These are phyloP conservation scores for Huntiella savannae DNA, from an alignment of 2,329 filamentous ascomycete species.

Conservation along the genomic window DNA sequence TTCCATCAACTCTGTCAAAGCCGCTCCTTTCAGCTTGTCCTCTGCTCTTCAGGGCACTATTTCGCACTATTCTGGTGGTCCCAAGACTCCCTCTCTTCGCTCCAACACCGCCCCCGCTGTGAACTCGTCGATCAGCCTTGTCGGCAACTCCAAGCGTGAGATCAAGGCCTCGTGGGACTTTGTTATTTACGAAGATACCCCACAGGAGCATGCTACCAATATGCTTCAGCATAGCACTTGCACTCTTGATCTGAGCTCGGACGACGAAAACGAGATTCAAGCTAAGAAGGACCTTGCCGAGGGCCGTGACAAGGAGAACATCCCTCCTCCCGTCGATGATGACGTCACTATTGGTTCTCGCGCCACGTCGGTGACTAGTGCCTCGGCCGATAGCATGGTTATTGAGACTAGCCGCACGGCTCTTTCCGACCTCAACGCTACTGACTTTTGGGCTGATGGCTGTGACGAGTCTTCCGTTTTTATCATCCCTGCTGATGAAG, in stretches of 20 bases:
- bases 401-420: constrained; percentile 46
- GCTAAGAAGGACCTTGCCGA: constrained; percentile 33
- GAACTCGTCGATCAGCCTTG: constrained; percentile 1
- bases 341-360: constrained; percentile 32
- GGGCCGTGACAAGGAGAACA: constrained; percentile 75
- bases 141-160: constrained; percentile 24
- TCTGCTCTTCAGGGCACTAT: constrained; percentile 65
- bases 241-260: constrained; percentile 72
- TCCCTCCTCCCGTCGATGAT: constrained; percentile 52
- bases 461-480: constrained; percentile 44
- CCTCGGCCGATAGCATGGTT: constrained; percentile 31
- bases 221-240: constrained; percentile 80
- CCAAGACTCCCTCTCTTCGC: constrained; percentile 8
- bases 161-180: constrained; percentile 65
- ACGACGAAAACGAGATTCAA: constrained; percentile 52
- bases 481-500: constrained; percentile 42
- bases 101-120: constrained; percentile 15
- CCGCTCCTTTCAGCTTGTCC: constrained; percentile 56
- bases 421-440: constrained; percentile 45
- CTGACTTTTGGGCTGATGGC: constrained; percentile 48
- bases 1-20: constrained; percentile 21
- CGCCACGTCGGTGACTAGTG: constrained; percentile 16
- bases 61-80: constrained; percentile 35
- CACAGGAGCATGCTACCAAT: constrained; percentile 80
- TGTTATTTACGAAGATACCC: constrained; percentile 81